Percentiles rank a stretch among this genome's conserved stretches.
Conservation (phyloP, 768 basidiomycete genomes). For the Collybiopsis luxurians region DNA sequence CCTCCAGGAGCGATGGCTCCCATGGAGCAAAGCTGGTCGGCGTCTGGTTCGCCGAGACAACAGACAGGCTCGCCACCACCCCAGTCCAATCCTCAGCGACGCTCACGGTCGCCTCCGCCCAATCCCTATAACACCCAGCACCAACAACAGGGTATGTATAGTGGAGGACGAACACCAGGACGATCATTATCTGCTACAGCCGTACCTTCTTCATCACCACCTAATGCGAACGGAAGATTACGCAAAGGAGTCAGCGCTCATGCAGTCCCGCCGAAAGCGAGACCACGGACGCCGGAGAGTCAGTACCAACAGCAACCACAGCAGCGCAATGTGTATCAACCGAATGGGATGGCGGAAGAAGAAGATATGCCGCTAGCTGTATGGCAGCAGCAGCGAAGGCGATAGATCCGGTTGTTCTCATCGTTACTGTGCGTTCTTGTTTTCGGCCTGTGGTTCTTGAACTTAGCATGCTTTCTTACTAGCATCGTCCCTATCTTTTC, state of each 20-base stretch:
- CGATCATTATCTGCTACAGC: conserved; percentile 75
- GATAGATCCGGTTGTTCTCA: conserved; percentile 29
- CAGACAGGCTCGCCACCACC: conserved; percentile 18
- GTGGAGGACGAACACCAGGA: conserved; percentile 41
- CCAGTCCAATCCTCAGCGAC: conserved; percentile 31
- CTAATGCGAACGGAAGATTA: conserved; percentile 35
- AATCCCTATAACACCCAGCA: conserved; percentile 21
- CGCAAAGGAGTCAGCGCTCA: conserved; percentile 70
- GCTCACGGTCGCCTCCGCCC: conserved; percentile 56
- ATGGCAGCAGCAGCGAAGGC: conserved; percentile 73
- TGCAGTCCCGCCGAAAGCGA: conserved; percentile 41
- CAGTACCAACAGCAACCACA: conserved; percentile 19
- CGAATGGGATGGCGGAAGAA: conserved; percentile 47
- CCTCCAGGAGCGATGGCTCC: conserved; percentile 67
- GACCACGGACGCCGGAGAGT: conserved; percentile 42
- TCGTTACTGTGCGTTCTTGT: background rate
- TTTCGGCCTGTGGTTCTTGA: background rate
- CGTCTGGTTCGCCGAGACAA: conserved; percentile 13
- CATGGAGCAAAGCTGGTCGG: conserved; percentile 29
- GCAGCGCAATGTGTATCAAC: too few relatives aligned
- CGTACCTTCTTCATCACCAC: conserved; percentile 29
- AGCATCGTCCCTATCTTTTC: too few relatives aligned
- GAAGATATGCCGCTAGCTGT: conserved; percentile 80
- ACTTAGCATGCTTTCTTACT: too few relatives aligned
- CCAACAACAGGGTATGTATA: conserved; percentile 26